Percentiles rank a stretch among this genome's conserved stretches.
Evolutionary conservation across 768 basidiomycete species (phyloP).

Genomic region (Hericium coralloides): DNA sequence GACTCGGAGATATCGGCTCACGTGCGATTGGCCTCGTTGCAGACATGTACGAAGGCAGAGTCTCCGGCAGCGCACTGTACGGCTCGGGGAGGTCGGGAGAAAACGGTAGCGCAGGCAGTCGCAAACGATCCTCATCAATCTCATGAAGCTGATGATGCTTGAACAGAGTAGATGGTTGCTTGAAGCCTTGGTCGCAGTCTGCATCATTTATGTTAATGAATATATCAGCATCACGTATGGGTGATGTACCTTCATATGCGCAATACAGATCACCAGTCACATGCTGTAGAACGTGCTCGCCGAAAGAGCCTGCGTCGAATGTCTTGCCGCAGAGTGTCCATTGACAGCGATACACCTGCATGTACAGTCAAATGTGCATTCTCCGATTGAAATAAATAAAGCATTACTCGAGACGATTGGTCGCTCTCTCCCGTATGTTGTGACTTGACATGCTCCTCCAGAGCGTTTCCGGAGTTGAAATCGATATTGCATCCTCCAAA

Average conservation of each 20-base stretch:
- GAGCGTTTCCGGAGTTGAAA: not conserved
- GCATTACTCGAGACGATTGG: not conserved
- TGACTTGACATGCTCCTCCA: not conserved
- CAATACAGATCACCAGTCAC: not conserved
- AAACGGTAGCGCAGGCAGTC: not conserved
- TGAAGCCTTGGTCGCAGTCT: not conserved
- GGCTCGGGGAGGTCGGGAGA: not conserved
- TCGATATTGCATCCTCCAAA: not conserved
- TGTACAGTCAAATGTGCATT: not conserved
- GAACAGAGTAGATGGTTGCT: not conserved
- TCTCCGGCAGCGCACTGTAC: not conserved
- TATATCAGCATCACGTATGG: not conserved
- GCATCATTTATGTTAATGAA: not conserved
- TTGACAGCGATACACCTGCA: not conserved
- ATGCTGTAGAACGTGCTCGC: not conserved
- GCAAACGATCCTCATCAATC: not conserved
- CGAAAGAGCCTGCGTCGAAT: not conserved
- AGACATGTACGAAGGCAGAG: not conserved
- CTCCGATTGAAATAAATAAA: not conserved
- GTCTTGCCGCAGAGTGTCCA: not conserved
- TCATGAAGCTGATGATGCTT: not conserved
- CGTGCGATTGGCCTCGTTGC: not conserved
- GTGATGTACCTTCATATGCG: not conserved
- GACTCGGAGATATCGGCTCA: not conserved
- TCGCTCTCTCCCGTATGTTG: not conserved